A percentile compares a stretch with the other conserved stretches of the same genome.
Conservation (phyloP, 768 basidiomycete species). For the Termitomyces sp. region DNA sequence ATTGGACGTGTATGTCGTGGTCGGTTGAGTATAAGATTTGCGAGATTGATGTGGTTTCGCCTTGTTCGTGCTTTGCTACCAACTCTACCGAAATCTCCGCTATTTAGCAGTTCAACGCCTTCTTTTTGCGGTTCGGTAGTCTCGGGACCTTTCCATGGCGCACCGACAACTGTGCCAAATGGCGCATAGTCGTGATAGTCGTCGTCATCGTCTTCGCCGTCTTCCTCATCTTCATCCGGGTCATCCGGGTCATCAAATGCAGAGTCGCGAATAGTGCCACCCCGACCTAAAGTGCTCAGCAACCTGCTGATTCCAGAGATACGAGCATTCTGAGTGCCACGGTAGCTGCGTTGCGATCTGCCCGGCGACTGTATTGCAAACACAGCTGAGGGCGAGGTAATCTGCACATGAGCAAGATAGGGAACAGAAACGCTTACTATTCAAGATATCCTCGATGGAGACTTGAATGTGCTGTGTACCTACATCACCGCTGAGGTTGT, state of each 20-base stretch:
- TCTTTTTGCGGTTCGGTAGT: conserved; percentile 55
- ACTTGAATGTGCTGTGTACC: neutral
- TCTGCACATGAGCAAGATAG: neutral
- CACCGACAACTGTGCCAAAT: conserved; percentile 12
- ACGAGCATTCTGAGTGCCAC: conserved; percentile 12
- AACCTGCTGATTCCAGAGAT: conserved; percentile 25
- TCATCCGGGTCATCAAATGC: conserved; percentile 2
- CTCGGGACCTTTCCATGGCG: conserved; percentile 21
- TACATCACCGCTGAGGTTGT: neutral
- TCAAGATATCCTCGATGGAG: conserved; percentile 23
- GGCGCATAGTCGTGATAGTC: conserved; percentile 35
- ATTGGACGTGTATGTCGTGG: conserved; percentile 28
- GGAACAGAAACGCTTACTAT: conserved; percentile 15
- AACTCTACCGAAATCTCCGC: conserved; percentile 79
- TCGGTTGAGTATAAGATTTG: conserved; percentile 42
- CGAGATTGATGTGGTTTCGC: conserved; percentile 40
- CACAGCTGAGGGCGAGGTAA: conserved; percentile 19
- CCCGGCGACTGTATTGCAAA: conserved; percentile 27
- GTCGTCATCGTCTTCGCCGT: conserved; percentile 25
- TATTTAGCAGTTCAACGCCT: conserved; percentile 61
- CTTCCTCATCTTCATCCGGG: conserved; percentile 12
- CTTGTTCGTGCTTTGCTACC: conserved; percentile 41
- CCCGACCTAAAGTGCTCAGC: conserved; percentile 13
- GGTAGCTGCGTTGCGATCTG: conserved; percentile 7
- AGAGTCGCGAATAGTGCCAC: neutral